Conservation (phyloP, 108 stramenopile species). For the Discostella pseudostelligera region DNA sequence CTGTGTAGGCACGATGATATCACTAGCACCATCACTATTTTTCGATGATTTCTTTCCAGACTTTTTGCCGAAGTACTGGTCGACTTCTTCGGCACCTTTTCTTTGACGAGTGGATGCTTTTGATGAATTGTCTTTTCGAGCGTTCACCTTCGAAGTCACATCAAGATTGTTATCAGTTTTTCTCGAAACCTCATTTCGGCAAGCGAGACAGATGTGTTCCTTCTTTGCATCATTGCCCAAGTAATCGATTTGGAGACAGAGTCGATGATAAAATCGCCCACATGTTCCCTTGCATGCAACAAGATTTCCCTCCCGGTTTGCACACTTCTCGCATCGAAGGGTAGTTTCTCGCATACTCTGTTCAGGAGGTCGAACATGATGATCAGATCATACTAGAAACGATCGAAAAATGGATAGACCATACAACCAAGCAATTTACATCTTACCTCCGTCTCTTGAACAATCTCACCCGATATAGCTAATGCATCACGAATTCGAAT, state of each 20-base stretch:
- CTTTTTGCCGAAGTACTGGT: constrained; percentile 30
- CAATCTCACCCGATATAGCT: neutral
- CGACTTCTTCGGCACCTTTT: constrained; percentile 10
- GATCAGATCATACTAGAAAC: neutral
- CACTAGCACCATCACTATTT: constrained; percentile 1
- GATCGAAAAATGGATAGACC: neutral
- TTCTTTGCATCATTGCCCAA: constrained; percentile 6
- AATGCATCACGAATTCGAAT: constrained; percentile 5
- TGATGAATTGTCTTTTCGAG: neutral
- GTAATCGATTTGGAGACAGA: constrained; percentile 37
- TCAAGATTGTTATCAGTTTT: no score
- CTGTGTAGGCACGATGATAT: constrained; percentile 20
- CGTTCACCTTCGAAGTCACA: neutral
- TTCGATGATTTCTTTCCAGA: constrained; percentile 17
- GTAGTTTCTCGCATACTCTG: constrained; percentile 9
- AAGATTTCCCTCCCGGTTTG: constrained; percentile 13
- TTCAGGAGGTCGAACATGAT: neutral
- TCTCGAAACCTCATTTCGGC: neutral
- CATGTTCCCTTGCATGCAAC: constrained; percentile 28
- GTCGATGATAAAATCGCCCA: constrained; percentile 34
- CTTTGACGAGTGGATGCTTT: neutral
- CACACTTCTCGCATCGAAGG: constrained; percentile 16
- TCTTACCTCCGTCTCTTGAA: constrained; percentile 4
- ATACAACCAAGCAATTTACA: neutral
- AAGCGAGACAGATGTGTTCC: constrained; percentile 14